These are phyloP conservation scores for Globisporangium polare DNA, from an alignment of 352 stramenopile genomes.

Conservation along the genomic window DNA sequence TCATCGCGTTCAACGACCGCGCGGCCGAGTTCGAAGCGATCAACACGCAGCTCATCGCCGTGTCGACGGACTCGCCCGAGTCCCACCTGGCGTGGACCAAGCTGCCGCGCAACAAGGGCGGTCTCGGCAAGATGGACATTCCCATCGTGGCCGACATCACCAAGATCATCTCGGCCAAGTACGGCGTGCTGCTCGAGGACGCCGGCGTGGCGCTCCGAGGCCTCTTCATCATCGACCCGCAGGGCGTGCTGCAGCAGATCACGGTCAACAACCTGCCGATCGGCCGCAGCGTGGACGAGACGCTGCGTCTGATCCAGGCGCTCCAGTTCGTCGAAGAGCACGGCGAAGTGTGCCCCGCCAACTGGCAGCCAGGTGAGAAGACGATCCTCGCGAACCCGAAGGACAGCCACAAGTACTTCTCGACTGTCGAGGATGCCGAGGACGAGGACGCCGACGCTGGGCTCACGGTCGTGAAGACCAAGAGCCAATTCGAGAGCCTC, in stretches of 20 bases:
- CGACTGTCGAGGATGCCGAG: slow-evolving; percentile 38
- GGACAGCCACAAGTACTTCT: slow-evolving; percentile 82
- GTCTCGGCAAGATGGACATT: slow-evolving; percentile 91
- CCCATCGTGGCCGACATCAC: slow-evolving; percentile 92
- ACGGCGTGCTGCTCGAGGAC: slow-evolving; percentile 87
- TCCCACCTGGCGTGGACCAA: slow-evolving; percentile 90
- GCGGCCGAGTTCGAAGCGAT: slow-evolving; percentile 76
- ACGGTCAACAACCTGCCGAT: slow-evolving; percentile 93
- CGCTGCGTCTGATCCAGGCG: slow-evolving; percentile 88
- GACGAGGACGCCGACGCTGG: slow-evolving; percentile 31
- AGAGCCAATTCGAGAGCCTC: slow-evolving; percentile 56
- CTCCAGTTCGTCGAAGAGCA: slow-evolving; percentile 93
- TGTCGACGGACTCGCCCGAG: slow-evolving; percentile 89
- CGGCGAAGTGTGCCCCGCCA: slow-evolving; percentile 91
- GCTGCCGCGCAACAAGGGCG: slow-evolving; percentile 86
- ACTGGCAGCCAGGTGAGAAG: slow-evolving; percentile 90
- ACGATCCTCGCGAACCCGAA: slow-evolving; percentile 87
- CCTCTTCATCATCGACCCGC: slow-evolving; percentile 92
- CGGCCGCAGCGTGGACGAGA: slow-evolving; percentile 91
- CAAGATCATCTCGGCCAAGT: slow-evolving; percentile 90
- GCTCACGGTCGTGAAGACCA: slow-evolving; percentile 54
- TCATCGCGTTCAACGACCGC: slow-evolving; percentile 89
- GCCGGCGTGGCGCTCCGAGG: slow-evolving; percentile 84
- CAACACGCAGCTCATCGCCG: slow-evolving; percentile 87
- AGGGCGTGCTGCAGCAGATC: slow-evolving; percentile 84